Percentiles rank a stretch among this genome's conserved stretches.
Conservation (phyloP, 176 grass and related monocot genomes). For the Phoenix roebelenii region DNA sequence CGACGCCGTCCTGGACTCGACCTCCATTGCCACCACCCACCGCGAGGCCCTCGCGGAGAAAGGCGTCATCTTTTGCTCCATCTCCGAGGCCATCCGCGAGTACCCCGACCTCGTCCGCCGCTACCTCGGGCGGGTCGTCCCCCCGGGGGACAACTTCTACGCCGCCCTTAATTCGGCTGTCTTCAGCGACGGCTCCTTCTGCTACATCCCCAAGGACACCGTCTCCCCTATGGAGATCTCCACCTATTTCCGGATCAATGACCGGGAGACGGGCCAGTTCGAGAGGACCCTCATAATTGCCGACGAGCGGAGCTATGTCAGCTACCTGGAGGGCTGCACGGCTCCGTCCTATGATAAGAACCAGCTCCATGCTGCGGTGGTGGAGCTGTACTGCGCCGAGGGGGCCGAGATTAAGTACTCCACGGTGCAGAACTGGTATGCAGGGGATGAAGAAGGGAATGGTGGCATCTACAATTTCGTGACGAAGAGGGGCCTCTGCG, state of each 20-base stretch:
- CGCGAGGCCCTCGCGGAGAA: slow-evolving; percentile 57
- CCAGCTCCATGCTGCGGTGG: slow-evolving; percentile 87
- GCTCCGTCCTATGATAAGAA: slow-evolving; percentile 74
- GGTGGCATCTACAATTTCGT: slow-evolving; percentile 97
- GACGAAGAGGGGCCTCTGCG: slow-evolving; percentile 81
- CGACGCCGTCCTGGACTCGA: slow-evolving; percentile 90
- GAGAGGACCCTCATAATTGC: slow-evolving; percentile 87
- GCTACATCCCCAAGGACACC: slow-evolving; percentile 89
- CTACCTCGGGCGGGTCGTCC: slow-evolving; percentile 65
- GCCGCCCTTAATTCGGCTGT: slow-evolving; percentile 90
- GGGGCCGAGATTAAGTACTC: slow-evolving; percentile 88
- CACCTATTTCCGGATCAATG: slow-evolving; percentile 90
- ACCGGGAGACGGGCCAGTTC: slow-evolving; percentile 79
- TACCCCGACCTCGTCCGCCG: slow-evolving; percentile 70
- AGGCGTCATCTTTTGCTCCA: slow-evolving; percentile 96
- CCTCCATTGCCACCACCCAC: slow-evolving; percentile 88
- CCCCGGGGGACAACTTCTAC: slow-evolving; percentile 74
- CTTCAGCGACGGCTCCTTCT: slow-evolving; percentile 95
- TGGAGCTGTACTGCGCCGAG: slow-evolving; percentile 83
- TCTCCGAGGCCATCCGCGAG: slow-evolving; percentile 88
- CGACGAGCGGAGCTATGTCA: slow-evolving; percentile 69
- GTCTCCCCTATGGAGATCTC: slow-evolving; percentile 96
- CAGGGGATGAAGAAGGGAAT: slow-evolving; percentile 72
- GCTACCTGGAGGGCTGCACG: slow-evolving; percentile 91
- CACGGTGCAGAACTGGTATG: slow-evolving; percentile 95